Percentiles rank a stretch among this genome's conserved stretches.
Conservation (phyloP, 768 basidiomycete genomes). For the Paxillus involutus region DNA sequence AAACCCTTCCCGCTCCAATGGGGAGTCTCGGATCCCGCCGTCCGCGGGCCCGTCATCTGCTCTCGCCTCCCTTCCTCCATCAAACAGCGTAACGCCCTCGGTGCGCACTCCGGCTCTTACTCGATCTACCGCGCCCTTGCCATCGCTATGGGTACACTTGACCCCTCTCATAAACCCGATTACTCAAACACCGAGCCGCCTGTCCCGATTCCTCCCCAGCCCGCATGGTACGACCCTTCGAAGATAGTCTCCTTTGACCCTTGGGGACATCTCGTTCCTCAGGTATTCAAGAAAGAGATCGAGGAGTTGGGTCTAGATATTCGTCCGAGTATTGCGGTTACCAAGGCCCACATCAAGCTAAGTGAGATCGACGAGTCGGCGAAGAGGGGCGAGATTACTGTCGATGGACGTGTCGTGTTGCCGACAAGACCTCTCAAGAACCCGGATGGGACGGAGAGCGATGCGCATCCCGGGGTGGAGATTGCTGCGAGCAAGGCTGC, state of each 20-base stretch:
- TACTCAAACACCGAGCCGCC: conserved; percentile 85
- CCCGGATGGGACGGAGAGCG: conserved; percentile 57
- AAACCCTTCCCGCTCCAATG: conserved; percentile 76
- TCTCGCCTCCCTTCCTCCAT: conserved; percentile 81
- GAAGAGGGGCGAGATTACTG: conserved; percentile 62
- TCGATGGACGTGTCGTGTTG: conserved; percentile 85
- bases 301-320: conserved; percentile 75
- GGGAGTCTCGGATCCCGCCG: conserved; percentile 65
- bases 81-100: conserved; percentile 91
- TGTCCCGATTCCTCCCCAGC: conserved; percentile 72
- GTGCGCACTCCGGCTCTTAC: conserved; percentile 92
- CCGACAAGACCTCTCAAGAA: conserved; percentile 63
- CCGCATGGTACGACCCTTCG: conserved; percentile 68
- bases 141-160: conserved; percentile 85
- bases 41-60: conserved; percentile 86
- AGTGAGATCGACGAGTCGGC: conserved; percentile 86
- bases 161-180: conserved; percentile 79
- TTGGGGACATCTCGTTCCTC: conserved; percentile 85
- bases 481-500: conserved; percentile 90
- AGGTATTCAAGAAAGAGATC: conserved; percentile 61
- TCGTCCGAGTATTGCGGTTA: conserved; percentile 90
- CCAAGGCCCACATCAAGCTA: conserved; percentile 92
- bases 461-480: conserved; percentile 77
- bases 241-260: conserved; percentile 96
- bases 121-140: conserved; percentile 92